These are phyloP conservation scores for Botrytis byssoidea DNA, from an alignment of 2,329 filamentous ascomycete genomes.

Conservation along the genomic window DNA sequence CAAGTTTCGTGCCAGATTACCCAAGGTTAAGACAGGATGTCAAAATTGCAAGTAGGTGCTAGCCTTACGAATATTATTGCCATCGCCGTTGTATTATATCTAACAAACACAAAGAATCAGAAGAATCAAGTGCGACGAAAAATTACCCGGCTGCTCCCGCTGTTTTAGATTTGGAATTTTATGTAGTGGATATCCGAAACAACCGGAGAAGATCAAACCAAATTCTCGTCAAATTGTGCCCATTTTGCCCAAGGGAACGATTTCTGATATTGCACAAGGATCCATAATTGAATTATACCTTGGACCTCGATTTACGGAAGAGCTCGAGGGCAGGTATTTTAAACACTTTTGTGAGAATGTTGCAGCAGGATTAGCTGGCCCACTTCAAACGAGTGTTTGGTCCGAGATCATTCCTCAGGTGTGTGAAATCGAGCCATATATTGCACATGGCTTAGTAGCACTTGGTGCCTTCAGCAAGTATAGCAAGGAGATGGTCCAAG, in stretches of 20 bases:
- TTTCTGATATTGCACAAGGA: background rate
- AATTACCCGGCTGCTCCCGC: conserved; percentile 26
- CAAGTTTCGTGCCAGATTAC: conserved; percentile 16
- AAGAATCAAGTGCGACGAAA: conserved; percentile 32
- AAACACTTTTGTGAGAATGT: conserved; percentile 26
- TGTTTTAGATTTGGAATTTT: conserved; percentile 25
- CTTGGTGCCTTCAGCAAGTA: conserved; percentile 26
- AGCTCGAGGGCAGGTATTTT: conserved; percentile 25
- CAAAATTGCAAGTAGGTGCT: conserved; percentile 24
- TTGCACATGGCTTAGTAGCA: conserved; percentile 28
- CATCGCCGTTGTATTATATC: background rate
- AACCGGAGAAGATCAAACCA: background rate
- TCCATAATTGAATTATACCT: background rate
- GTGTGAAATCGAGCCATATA: conserved; percentile 25
- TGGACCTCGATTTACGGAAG: conserved; percentile 22
- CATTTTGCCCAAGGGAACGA: conserved; percentile 12
- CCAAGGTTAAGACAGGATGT: conserved; percentile 24
- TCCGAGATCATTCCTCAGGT: conserved; percentile 27
- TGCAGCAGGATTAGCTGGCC: conserved; percentile 24
- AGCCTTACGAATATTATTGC: background rate
- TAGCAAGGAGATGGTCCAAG: background rate
- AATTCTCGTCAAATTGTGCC: conserved; percentile 6
- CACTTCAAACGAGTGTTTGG: conserved; percentile 26
- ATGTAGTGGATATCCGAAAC: conserved; percentile 28
- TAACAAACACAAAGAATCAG: conserved; percentile 46